Evolutionary conservation across 1,139 yeast species (phyloP).

Genomic region (Pichia sp.): DNA sequence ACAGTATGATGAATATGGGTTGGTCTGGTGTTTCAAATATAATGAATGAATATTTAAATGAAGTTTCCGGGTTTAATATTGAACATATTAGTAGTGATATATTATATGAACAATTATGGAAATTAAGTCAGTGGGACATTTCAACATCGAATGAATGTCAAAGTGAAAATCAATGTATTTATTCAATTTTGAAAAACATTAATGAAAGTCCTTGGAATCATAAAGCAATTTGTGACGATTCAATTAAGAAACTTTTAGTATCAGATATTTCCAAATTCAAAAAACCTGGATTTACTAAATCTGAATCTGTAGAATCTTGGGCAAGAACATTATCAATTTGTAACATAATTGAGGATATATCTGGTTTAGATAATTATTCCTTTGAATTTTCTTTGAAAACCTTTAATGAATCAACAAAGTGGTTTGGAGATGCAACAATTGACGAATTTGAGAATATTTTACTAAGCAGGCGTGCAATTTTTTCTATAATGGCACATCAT

Average conservation of each 20-base stretch:
- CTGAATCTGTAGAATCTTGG: slow-evolving; percentile 28
- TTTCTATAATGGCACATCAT: slow-evolving; percentile 27
- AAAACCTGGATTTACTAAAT: neutral
- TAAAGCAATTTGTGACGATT: slow-evolving; percentile 18
- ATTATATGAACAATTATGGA: slow-evolving; percentile 60
- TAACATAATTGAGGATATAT: slow-evolving; percentile 25
- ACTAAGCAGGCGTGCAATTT: slow-evolving; percentile 34
- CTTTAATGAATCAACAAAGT: slow-evolving; percentile 18
- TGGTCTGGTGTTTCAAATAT: slow-evolving; percentile 42
- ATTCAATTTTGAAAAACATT: slow-evolving; percentile 40
- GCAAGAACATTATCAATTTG: slow-evolving; percentile 36
- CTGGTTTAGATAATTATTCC: neutral
- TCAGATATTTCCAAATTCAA: slow-evolving; percentile 2
- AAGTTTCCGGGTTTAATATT: neutral
- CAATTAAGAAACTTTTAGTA: slow-evolving; percentile 22
- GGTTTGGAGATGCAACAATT: slow-evolving; percentile 38
- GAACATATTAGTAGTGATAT: slow-evolving; percentile 7
- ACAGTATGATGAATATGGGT: slow-evolving; percentile 41
- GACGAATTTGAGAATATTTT: slow-evolving; percentile 37
- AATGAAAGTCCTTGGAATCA: slow-evolving; percentile 30
- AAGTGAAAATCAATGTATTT: slow-evolving; percentile 40
- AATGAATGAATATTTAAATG: slow-evolving; percentile 14
- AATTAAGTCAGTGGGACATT: slow-evolving; percentile 62
- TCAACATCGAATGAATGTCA: slow-evolving; percentile 36
- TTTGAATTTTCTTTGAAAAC: slow-evolving; percentile 11